phyloP scores from a whole-genome alignment of 257 asterid species.

The Oldenlandia corymbosa region DNA sequence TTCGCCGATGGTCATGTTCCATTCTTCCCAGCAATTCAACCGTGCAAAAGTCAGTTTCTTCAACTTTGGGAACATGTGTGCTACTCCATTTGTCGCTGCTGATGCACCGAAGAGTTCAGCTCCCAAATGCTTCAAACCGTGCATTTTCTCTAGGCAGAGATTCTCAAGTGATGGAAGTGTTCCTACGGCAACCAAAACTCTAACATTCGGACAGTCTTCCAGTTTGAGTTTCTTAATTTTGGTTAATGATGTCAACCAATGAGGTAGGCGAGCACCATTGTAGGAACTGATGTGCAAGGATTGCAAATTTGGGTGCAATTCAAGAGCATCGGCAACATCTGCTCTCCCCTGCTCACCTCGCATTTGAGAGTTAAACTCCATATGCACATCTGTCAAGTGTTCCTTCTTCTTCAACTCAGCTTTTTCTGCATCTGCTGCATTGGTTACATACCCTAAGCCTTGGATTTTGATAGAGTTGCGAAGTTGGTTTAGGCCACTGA shows the following conservation, averaged over 20 bases:
- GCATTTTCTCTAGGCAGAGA: conserved; percentile 44
- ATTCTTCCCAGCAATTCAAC: conserved; percentile 45
- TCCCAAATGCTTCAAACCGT: conserved; percentile 22
- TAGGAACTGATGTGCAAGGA: conserved; percentile 41
- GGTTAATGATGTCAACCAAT: conserved; percentile 42
- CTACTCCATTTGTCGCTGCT: not conserved
- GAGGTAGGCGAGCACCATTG: conserved; percentile 40
- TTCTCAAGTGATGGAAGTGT: conserved; percentile 41
- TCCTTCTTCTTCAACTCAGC: conserved; percentile 42
- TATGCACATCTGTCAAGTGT: conserved; percentile 33
- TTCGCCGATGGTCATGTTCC: conserved; percentile 25
- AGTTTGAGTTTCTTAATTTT: conserved; percentile 36
- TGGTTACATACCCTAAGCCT: conserved; percentile 46
- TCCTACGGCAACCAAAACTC: conserved; percentile 49
- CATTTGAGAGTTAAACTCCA: conserved; percentile 41
- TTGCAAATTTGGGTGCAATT: conserved; percentile 29
- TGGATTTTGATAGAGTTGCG: conserved; percentile 48
- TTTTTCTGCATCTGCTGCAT: conserved; percentile 40
- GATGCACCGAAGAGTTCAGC: conserved; percentile 13
- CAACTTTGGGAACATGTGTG: conserved; percentile 43
- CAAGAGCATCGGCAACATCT: conserved; percentile 52
- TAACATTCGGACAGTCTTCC: conserved; percentile 43
- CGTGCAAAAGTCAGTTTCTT: conserved; percentile 50
- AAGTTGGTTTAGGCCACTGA: conserved; percentile 44
- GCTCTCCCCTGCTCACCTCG: conserved; percentile 22